Percentiles rank a stretch among this genome's conserved stretches.
phyloP scores from a whole-genome alignment of 495 filamentous ascomycete species.

The Oidiodendron maius region DNA sequence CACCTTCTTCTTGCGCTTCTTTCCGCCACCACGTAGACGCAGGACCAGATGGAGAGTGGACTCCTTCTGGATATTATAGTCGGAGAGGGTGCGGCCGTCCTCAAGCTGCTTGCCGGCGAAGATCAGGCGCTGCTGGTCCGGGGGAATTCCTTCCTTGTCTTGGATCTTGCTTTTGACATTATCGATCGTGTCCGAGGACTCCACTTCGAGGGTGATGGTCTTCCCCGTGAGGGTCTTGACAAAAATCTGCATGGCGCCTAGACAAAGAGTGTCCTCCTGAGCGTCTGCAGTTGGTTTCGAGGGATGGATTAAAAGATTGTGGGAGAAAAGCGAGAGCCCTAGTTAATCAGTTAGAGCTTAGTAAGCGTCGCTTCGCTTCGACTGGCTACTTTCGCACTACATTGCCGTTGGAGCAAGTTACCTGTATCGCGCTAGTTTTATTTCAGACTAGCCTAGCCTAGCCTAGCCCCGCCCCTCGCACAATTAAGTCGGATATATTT shows the following conservation, averaged over 20 bases:
- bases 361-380: too few species aligned
- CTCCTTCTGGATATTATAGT: constrained; percentile 99
- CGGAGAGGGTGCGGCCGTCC: constrained; percentile 96
- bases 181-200: constrained; percentile 99
- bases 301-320: too few species aligned
- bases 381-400: background rate
- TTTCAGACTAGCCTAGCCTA: background rate
- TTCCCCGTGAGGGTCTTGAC: constrained; percentile 99
- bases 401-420: background rate
- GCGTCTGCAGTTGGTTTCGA: constrained; percentile 26
- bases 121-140: constrained; percentile 99
- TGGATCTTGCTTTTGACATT: constrained; percentile 94
- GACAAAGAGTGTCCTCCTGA: constrained; percentile 52
- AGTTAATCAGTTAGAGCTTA: too few species aligned
- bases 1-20: constrained; percentile 99
- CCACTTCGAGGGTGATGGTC: constrained; percentile 99
- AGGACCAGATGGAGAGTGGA: constrained; percentile 97
- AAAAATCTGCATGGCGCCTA: constrained; percentile 97
- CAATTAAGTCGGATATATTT: too few species aligned
- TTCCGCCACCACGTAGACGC: constrained; percentile 90
- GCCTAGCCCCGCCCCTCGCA: too few species aligned
- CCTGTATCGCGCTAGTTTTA: background rate
- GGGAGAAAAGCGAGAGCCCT: too few species aligned
- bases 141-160: constrained; percentile 99
- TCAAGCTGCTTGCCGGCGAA: constrained; percentile 99